phyloP scores from a whole-genome alignment of 163 green algal genomes.

The Chlamydomonas reinhardtii region DNA sequence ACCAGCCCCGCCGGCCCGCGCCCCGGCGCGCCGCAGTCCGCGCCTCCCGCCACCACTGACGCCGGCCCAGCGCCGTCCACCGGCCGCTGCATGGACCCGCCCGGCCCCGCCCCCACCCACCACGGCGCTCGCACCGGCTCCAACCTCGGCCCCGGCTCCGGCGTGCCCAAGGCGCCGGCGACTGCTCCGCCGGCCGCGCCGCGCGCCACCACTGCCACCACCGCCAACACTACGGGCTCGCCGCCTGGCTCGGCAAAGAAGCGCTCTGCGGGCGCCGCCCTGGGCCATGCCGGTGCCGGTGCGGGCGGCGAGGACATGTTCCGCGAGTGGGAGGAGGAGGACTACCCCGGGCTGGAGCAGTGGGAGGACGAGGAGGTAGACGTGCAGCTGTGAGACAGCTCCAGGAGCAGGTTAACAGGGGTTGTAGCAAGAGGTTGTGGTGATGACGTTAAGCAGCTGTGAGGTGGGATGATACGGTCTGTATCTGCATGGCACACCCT shows the following conservation, averaged over 20 bases:
- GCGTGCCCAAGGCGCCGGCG: conserved; percentile 3
- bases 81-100: not conserved
- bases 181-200: conserved; percentile 24
- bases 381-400: conserved; percentile 13
- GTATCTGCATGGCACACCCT: no score
- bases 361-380: conserved; percentile 33
- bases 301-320: conserved; percentile 21
- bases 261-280: no score
- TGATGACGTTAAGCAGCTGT: no score
- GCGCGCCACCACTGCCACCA: not conserved
- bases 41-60: conserved; percentile 31
- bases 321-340: conserved; percentile 40
- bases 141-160: not conserved
- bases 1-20: conserved; percentile 31
- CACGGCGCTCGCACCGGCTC: not conserved
- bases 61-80: not conserved
- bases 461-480: no score
- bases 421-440: no score
- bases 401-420: no score
- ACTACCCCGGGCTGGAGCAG: conserved; percentile 9
- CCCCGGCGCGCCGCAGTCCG: conserved; percentile 26
- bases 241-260: not conserved
- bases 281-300: not conserved
- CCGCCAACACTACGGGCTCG: not conserved
- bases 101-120: not conserved